phyloP scores from a whole-genome alignment of 352 stramenopile species.

The Halophytophthora polymorphica region DNA sequence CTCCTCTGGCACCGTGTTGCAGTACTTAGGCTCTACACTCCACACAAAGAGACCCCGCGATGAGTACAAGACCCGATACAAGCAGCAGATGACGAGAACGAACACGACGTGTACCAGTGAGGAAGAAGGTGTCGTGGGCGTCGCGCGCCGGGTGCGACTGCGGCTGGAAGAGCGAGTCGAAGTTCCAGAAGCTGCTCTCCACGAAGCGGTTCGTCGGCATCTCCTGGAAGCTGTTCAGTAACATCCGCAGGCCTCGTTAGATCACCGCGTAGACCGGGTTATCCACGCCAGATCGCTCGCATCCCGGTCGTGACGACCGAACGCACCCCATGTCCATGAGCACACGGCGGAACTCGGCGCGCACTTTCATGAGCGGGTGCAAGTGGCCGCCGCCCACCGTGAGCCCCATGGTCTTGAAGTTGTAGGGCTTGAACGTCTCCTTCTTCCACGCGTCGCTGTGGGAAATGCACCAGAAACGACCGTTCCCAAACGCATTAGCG shows the following conservation, averaged over 20 bases:
- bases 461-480: constrained; percentile 2
- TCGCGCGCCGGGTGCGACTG: constrained; percentile 98
- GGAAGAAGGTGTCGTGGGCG: constrained; percentile 99
- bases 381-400: constrained; percentile 95
- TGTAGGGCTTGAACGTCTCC: constrained; percentile 98
- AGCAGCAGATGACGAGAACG: background rate
- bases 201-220: constrained; percentile 99
- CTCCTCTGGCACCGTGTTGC: constrained; percentile 93
- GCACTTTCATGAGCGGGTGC: constrained; percentile 97
- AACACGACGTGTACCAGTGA: constrained; percentile 82
- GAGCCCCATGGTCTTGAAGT: constrained; percentile 97
- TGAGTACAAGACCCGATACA: background rate
- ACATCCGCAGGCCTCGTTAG: no score
- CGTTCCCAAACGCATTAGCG: constrained; percentile 5
- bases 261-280: no score
- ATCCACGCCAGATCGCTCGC: no score
- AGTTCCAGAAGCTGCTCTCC: constrained; percentile 99
- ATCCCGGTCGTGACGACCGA: background rate
- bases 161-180: constrained; percentile 99
- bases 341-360: constrained; percentile 98
- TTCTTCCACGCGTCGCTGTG: constrained; percentile 91
- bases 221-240: constrained; percentile 90
- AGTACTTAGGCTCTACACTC: constrained; percentile 61
- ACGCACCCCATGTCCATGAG: constrained; percentile 98
- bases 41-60: constrained; percentile 1